Conservation (phyloP, 129 eudicot genomes). For the Glebionis coronaria region DNA sequence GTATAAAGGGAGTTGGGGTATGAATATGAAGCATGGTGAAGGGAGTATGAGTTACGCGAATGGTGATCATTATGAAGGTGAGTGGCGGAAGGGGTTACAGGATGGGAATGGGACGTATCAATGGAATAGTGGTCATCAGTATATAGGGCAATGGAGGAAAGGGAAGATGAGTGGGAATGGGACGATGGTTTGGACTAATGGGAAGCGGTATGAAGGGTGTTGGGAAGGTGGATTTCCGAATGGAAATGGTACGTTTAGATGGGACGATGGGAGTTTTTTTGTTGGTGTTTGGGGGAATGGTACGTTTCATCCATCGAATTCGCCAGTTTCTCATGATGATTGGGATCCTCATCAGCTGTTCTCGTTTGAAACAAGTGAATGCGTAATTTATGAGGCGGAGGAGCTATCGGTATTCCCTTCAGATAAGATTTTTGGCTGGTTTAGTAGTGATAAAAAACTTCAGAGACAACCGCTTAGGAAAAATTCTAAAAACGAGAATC, state of each 20-base stretch:
- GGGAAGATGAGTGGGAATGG: conserved; percentile 78
- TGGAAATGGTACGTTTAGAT: conserved; percentile 49
- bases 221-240: conserved; percentile 80
- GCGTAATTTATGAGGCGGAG: conserved; percentile 49
- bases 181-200: conserved; percentile 66
- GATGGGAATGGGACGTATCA: conserved; percentile 75
- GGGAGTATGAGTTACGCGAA: conserved; percentile 52
- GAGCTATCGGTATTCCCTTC: conserved; percentile 60
- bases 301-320: conserved; percentile 37
- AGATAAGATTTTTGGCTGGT: conserved; percentile 54
- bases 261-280: conserved; percentile 58
- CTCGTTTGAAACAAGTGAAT: conserved; percentile 35
- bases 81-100: conserved; percentile 65
- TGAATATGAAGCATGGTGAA: conserved; percentile 70
- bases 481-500: conserved; percentile 26
- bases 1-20: conserved; percentile 66
- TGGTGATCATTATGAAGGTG: conserved; percentile 81
- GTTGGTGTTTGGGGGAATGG: conserved; percentile 67
- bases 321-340: conserved; percentile 25
- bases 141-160: conserved; percentile 75
- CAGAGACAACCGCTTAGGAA: conserved; percentile 26
- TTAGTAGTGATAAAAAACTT: conserved; percentile 26
- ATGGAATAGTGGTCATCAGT: conserved; percentile 74
- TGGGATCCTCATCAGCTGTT: conserved; percentile 71
- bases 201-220: conserved; percentile 70